Percentiles rank a stretch among this genome's conserved stretches.
Evolutionary conservation across 2,329 filamentous ascomycete genomes (phyloP).

Genomic region (Fusarium annulatum): DNA sequence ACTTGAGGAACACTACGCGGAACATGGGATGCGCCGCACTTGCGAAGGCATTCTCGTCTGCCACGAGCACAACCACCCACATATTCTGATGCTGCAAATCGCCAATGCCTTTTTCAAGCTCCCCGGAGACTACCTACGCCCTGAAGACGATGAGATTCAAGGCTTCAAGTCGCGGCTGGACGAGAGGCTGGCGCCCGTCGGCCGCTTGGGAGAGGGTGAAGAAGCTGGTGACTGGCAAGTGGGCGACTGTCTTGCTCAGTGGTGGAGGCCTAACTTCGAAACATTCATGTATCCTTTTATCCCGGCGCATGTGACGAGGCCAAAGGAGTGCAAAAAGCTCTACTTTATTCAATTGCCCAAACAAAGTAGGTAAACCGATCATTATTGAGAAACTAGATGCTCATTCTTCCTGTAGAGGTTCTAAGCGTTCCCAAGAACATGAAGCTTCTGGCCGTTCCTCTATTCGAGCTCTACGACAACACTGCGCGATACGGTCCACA

Average conservation of each 20-base stretch:
- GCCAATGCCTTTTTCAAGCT: conserved; percentile 99
- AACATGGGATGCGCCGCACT: conserved; percentile 95
- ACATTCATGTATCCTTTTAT: conserved; percentile 99
- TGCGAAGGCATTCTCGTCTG: conserved; percentile 98
- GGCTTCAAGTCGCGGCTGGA: conserved; percentile 96
- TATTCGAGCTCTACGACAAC: conserved; percentile 99
- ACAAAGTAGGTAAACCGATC: conserved; percentile 70
- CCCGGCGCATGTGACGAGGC: conserved; percentile 92
- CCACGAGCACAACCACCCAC: conserved; percentile 98
- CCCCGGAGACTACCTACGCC: conserved; percentile 92
- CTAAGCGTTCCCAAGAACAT: conserved; percentile 99
- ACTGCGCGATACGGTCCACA: conserved; percentile 94
- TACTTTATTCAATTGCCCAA: conserved; percentile 96
- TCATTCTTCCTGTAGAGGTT: conserved; percentile 71
- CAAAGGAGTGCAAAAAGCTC: conserved; percentile 99
- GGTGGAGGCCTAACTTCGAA: conserved; percentile 99
- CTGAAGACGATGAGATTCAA: conserved; percentile 88
- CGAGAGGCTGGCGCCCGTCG: conserved; percentile 92
- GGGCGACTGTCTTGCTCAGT: conserved; percentile 93
- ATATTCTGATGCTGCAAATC: conserved; percentile 99
- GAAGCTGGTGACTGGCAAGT: conserved; percentile 91
- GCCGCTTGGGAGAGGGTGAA: conserved; percentile 84
- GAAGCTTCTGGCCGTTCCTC: conserved; percentile 95
- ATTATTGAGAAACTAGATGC: not conserved
- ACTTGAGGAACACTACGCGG: conserved; percentile 92